Evolutionary conservation across 768 basidiomycete genomes (phyloP).

Genomic region (Baorangia bicolor): DNA sequence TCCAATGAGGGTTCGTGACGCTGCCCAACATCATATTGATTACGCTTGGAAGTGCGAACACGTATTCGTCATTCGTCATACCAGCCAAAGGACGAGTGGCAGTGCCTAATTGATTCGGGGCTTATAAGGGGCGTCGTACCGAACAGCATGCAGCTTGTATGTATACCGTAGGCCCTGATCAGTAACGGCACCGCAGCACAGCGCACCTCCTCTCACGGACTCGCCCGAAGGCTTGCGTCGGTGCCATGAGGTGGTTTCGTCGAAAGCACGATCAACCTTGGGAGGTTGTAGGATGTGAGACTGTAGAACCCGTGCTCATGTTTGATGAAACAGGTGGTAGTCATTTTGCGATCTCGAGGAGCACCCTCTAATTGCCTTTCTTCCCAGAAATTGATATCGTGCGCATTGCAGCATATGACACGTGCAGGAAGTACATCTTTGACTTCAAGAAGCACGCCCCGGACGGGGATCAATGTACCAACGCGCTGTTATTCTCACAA

Average conservation of each 20-base stretch:
- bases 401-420: conserved; percentile 50
- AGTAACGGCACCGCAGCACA: conserved; percentile 18
- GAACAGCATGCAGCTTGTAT: conserved; percentile 14
- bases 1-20: background rate
- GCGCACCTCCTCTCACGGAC: conserved; percentile 12
- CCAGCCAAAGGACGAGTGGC: conserved; percentile 18
- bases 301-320: conserved; percentile 62
- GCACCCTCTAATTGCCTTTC: conserved; percentile 4
- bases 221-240: conserved; percentile 16
- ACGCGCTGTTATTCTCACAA: conserved; percentile 60
- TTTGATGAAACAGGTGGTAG: conserved; percentile 61
- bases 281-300: conserved; percentile 73
- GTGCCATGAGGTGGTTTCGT: conserved; percentile 43
- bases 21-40: conserved; percentile 10
- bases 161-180: conserved; percentile 14
- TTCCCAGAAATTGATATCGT: conserved; percentile 57
- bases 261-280: conserved; percentile 58
- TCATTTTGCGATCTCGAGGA: conserved; percentile 6
- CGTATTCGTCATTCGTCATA: background rate
- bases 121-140: conserved; percentile 10
- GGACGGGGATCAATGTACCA: conserved; percentile 46
- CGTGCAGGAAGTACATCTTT: conserved; percentile 62
- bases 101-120: conserved; percentile 11
- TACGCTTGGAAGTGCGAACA: background rate
- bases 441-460: conserved; percentile 49